Base-by-base conservation (phyloP, 306 rosid species). In the Quercus engelmannii region DNA sequence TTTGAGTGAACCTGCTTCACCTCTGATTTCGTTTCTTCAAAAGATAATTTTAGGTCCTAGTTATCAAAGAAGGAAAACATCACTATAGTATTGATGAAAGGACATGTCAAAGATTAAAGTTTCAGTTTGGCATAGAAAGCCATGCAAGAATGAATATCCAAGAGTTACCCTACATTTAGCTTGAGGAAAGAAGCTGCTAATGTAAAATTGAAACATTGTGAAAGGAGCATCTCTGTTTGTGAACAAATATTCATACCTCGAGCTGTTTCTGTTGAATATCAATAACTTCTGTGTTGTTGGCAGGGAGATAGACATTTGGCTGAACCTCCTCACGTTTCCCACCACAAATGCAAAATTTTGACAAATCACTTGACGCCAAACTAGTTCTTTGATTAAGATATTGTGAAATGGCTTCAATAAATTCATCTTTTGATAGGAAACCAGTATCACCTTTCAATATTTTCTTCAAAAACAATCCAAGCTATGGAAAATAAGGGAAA, bases 401-500 rank as follows among this genome's bases (percentile, higher is more conserved):
- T 14, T 77, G 86, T 25, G 90, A 75, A 79, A 95, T 86, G 76
- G 89, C 90, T 72, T 91, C 90, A 51, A 92, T 43, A 73, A 92
- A 90, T 61, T 95, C 92, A 71, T 85, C 84, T 83, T 85, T 92
- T 57, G 97, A 87, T 20, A 83, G 85, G 79, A 76, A 72, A 68
- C 89, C 85, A 15, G 28, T 21, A 59, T 87, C 92, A 11, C 82
- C 82, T 84, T 88, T 94, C 82, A 94, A 59, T 75, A 95, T 85
- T 81, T 90, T 92, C 91, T 92, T 95, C 84, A 95, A 85, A 80
- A 91, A 86, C 41, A 87, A 75, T 64, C 97, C 97, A 77, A 95
- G 94, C 98, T 96, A 88, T 78, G 75, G 68, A 76, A 43, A 55
- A 70, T 62, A 61, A 79, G 74, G 30, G 25, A 62, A 64, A 55